These are phyloP conservation scores for Monosporascus ibericus DNA, from an alignment of 2,329 filamentous ascomycete genomes.

Conservation along the genomic window DNA sequence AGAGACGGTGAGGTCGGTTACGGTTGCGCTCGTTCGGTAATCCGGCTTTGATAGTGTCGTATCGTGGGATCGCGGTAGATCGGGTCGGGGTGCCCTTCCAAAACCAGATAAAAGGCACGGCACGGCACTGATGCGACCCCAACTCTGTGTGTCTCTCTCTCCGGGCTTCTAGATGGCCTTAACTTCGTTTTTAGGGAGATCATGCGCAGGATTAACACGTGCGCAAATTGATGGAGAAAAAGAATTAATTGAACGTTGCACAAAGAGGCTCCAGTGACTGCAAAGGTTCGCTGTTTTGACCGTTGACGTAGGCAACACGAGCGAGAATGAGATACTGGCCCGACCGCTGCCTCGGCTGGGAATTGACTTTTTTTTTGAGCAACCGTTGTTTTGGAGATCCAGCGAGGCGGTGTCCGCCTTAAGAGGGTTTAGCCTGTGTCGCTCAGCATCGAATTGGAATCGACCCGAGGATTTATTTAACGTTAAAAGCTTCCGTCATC, in stretches of 20 bases:
- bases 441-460: neutral
- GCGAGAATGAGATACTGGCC: neutral
- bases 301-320: neutral
- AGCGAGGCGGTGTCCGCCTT: neutral
- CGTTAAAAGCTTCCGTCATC: no score
- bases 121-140: no score
- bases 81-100: neutral
- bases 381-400: neutral
- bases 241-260: neutral
- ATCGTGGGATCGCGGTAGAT: neutral
- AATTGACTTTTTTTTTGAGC: neutral
- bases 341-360: neutral
- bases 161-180: no score
- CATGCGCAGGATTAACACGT: no score
- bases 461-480: no score
- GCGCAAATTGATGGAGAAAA: neutral
- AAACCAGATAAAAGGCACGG: neutral
- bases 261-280: neutral
- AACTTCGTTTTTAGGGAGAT: no score
- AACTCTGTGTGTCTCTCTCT: no score
- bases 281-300: neutral
- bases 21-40: neutral
- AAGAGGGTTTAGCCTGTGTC: neutral
- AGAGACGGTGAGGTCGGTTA: neutral
- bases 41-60: neutral